A percentile compares a stretch with the other conserved stretches of the same genome.
Conservation (phyloP, 768 basidiomycete genomes). For the Termitomyces sp. region DNA sequence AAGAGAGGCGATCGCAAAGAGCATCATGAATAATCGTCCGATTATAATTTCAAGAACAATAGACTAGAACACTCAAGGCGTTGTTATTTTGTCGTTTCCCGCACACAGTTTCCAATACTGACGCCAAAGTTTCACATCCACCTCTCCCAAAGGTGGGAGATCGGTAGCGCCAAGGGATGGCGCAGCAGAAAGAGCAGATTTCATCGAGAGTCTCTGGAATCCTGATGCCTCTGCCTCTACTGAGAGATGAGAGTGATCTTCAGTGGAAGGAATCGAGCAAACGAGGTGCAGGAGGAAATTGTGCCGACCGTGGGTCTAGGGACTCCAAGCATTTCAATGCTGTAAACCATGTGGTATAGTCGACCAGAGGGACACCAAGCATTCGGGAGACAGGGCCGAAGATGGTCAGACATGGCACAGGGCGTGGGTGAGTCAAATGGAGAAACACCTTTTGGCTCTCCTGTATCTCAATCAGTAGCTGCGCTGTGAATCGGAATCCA, state of each 20-base stretch:
- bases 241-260: conserved; percentile 6
- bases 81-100: not conserved
- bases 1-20: no score
- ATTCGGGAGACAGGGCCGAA: conserved; percentile 13
- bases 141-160: not conserved
- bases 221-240: conserved; percentile 16
- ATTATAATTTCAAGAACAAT: not conserved
- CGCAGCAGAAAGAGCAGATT: not conserved
- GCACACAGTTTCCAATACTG: not conserved
- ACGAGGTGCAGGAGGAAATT: conserved; percentile 19
- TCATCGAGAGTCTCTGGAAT: not conserved
- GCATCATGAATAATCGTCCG: not conserved
- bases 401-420: not conserved
- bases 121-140: not conserved
- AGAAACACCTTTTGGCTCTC: not conserved
- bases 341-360: conserved; percentile 25
- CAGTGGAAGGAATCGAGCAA: conserved; percentile 24
- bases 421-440: not conserved
- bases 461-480: not conserved
- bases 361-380: conserved; percentile 24
- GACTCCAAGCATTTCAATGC: conserved; percentile 16
- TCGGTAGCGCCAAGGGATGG: not conserved
- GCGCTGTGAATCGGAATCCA: not conserved
- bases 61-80: not conserved
- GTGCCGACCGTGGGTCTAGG: not conserved